Conservation (phyloP, 148 eudicot species). For the Nyssa sinensis region DNA sequence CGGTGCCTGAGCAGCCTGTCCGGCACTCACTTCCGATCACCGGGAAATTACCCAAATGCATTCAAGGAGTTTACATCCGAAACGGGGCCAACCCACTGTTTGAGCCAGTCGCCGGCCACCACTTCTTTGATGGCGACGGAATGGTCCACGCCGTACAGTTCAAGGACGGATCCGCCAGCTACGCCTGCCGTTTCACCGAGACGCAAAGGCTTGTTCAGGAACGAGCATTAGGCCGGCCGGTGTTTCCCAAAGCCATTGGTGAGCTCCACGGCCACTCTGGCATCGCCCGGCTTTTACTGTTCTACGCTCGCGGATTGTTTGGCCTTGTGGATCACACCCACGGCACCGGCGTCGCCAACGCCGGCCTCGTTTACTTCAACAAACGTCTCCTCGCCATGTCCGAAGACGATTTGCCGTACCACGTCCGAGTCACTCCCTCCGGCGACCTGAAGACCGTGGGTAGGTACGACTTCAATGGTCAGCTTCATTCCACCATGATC, state of each 20-base stretch:
- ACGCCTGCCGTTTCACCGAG: conserved; percentile 41
- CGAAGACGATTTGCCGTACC: conserved; percentile 44
- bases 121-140: conserved; percentile 35
- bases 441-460: conserved; percentile 36
- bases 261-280: conserved; percentile 49
- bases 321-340: conserved; percentile 29
- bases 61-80: conserved; percentile 17
- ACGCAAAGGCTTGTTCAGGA: conserved; percentile 38
- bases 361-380: conserved; percentile 40
- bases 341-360: conserved; percentile 42
- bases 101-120: conserved; percentile 27
- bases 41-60: conserved; percentile 15
- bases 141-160: conserved; percentile 44
- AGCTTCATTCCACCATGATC: conserved; percentile 29
- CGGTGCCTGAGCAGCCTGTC: conserved; percentile 22
- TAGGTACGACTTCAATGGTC: conserved; percentile 29
- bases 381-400: conserved; percentile 40
- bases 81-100: conserved; percentile 25
- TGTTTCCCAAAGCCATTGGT: conserved; percentile 46
- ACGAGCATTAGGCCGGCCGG: conserved; percentile 23
- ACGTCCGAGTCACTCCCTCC: conserved; percentile 19
- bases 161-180: conserved; percentile 22
- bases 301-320: conserved; percentile 25
- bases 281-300: conserved; percentile 31
- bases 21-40: not conserved